Evolutionary conservation across 805 yeast species (phyloP).

Genomic region (Isabelozyma rhagii): DNA sequence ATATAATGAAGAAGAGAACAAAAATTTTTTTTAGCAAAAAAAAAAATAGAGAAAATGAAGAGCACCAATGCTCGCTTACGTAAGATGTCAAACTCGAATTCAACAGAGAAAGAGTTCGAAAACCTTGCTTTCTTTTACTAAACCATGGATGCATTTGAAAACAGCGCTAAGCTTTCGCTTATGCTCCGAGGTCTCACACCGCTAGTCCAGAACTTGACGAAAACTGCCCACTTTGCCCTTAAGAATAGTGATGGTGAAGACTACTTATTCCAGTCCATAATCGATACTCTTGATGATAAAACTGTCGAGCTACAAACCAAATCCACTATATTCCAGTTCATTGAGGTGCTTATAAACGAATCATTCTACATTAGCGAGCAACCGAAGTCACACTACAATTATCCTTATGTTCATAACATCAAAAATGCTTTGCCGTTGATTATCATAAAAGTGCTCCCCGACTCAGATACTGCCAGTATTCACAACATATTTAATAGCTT

Average conservation of each 20-base stretch:
- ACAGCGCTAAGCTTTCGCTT: slow-evolving; percentile 70
- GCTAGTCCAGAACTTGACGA: slow-evolving; percentile 47
- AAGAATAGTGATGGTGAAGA: slow-evolving; percentile 59
- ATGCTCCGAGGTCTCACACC: slow-evolving; percentile 66
- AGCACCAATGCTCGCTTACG: neutral
- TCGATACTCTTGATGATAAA: slow-evolving; percentile 52
- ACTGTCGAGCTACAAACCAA: slow-evolving; percentile 56
- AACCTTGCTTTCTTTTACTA: neutral
- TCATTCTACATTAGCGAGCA: slow-evolving; percentile 32
- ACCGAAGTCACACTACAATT: slow-evolving; percentile 30
- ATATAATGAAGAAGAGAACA: slow-evolving; percentile 2
- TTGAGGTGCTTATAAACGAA: slow-evolving; percentile 56
- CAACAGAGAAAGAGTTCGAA: neutral
- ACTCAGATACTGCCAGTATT: slow-evolving; percentile 32
- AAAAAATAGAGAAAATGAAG: slow-evolving; percentile 1
- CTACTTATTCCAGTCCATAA: slow-evolving; percentile 63
- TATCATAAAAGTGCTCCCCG: slow-evolving; percentile 32
- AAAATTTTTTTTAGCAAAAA: slow-evolving; percentile 2
- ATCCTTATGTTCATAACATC: slow-evolving; percentile 35
- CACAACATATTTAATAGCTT: slow-evolving; percentile 35
- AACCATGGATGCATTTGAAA: slow-evolving; percentile 85
- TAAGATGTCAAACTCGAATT: neutral
- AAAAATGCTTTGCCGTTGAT: slow-evolving; percentile 33
- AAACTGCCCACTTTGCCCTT: slow-evolving; percentile 55
- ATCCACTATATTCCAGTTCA: slow-evolving; percentile 64